Percentiles rank a stretch among this genome's conserved stretches.
Evolutionary conservation across 768 basidiomycete genomes (phyloP).

Genomic region (Leccinellum albellum): DNA sequence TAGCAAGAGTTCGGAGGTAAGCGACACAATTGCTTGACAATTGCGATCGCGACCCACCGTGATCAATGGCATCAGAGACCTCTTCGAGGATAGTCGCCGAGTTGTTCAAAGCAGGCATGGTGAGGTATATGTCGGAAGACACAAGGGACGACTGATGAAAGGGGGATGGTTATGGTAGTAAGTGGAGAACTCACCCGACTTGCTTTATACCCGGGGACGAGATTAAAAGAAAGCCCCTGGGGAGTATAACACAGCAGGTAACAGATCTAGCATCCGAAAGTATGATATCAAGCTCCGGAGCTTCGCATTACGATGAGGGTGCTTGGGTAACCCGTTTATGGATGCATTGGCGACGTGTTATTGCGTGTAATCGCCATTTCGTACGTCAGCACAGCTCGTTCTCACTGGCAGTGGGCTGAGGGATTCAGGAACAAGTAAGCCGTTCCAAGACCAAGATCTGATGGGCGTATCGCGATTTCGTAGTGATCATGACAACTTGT

Average conservation of each 20-base stretch:
- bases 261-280: slow-evolving; percentile 11
- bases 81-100: slow-evolving; percentile 37
- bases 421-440: not conserved
- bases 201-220: slow-evolving; percentile 19
- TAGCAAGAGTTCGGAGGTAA: not conserved
- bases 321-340: slow-evolving; percentile 16
- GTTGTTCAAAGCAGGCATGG: slow-evolving; percentile 26
- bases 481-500: slow-evolving; percentile 17
- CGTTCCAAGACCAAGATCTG: slow-evolving; percentile 15
- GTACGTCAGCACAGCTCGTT: slow-evolving; percentile 3
- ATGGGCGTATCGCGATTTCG: slow-evolving; percentile 6
- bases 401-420: slow-evolving; percentile 3
- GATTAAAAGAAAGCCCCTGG: slow-evolving; percentile 7
- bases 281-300: slow-evolving; percentile 19
- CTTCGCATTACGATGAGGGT: slow-evolving; percentile 14
- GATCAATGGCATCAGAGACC: slow-evolving; percentile 47
- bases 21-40: not conserved
- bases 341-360: slow-evolving; percentile 11
- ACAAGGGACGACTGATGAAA: not conserved
- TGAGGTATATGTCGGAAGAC: not conserved
- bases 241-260: slow-evolving; percentile 4
- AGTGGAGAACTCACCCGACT: not conserved
- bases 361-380: slow-evolving; percentile 11
- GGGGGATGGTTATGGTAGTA: not conserved
- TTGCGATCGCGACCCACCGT: slow-evolving; percentile 33